Evolutionary conservation across 352 stramenopile species (phyloP).

Genomic region (Pythium myriotylum): DNA sequence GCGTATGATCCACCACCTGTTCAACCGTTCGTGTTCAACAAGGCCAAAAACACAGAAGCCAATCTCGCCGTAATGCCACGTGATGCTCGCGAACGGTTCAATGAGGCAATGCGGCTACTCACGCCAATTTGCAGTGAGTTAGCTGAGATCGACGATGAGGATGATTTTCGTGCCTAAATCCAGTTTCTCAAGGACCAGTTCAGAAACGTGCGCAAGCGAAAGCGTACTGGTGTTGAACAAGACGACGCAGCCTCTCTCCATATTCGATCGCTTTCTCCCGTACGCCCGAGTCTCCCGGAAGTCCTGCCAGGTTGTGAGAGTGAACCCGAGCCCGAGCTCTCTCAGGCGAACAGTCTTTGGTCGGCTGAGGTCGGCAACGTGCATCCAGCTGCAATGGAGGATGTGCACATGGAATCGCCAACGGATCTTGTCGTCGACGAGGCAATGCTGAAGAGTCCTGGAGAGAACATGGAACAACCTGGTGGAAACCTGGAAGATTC

Average conservation of each 20-base stretch:
- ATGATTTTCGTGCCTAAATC: conserved; percentile 1
- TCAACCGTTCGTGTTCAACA: no score
- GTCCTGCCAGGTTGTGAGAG: background rate
- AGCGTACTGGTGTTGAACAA: background rate
- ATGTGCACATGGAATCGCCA: background rate
- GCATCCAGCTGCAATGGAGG: background rate
- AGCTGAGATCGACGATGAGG: conserved; percentile 3
- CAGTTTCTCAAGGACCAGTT: background rate
- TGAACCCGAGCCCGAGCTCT: background rate
- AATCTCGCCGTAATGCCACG: background rate
- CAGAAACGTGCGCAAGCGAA: conserved; percentile 3
- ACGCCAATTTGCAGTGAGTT: conserved; percentile 8
- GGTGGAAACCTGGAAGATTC: background rate
- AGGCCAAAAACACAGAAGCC: no score
- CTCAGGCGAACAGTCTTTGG: conserved; percentile 8
- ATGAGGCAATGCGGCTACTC: conserved; percentile 7
- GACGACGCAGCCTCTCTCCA: no score
- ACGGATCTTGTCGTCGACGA: background rate
- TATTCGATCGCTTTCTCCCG: no score
- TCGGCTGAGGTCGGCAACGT: conserved; percentile 2
- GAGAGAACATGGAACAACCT: background rate
- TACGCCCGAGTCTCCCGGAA: no score
- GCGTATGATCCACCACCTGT: no score
- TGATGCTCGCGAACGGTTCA: conserved; percentile 3
- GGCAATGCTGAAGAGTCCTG: background rate